Base-by-base conservation (phyloP, 2,329 filamentous ascomycete species). In the Trichoderma koningii region DNA sequence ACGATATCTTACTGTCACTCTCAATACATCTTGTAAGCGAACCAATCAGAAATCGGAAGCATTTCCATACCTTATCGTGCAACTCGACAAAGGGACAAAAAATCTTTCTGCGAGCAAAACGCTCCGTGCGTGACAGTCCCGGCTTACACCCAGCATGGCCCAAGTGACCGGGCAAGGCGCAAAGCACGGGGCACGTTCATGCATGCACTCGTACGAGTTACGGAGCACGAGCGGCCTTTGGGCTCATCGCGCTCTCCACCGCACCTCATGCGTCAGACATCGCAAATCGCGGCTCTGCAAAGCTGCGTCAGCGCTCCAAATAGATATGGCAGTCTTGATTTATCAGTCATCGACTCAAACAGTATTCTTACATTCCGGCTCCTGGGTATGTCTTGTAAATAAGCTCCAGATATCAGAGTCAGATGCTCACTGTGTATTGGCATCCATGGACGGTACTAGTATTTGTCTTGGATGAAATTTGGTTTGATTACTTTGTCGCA, bases 171-270 rank as follows among this genome's bases (percentile, higher is more conserved):
- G 53, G 59, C 48, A 42, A 62, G 48, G 26, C 48, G 38, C 19
- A 52, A 45, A 45, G 45, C 59, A 44, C 59, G 42, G 59, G 59
- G 34, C 59, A 53, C 44, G 48, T 62, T 52, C 59, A 53, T 62
- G 59, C 59, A 52, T 19, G 50, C 7, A 30, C 41, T 44, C 41
- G 15, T 44, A 44, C 41, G 30, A 2, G 48, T 51, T n/a, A 28
- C 50, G 50, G 41, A 44, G 44, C 21, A 52, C 41, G 44, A 21
- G 19, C 41, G 41, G 55, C 41, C 41, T 47, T 34, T 57, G 42
- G 26, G 42, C 42, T 41, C 56, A 57, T 30, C 23, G 42, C 55
- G 5, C 41, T 15, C 28, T 63, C 59, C 59, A 63, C 41, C n/a
- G 41, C 26, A 47, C 38, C 59, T 63, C 59, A 38, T 38, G 34